Conservation (phyloP, 2,329 filamentous ascomycete genomes). For the Ophiosphaerella herpotricha region DNA sequence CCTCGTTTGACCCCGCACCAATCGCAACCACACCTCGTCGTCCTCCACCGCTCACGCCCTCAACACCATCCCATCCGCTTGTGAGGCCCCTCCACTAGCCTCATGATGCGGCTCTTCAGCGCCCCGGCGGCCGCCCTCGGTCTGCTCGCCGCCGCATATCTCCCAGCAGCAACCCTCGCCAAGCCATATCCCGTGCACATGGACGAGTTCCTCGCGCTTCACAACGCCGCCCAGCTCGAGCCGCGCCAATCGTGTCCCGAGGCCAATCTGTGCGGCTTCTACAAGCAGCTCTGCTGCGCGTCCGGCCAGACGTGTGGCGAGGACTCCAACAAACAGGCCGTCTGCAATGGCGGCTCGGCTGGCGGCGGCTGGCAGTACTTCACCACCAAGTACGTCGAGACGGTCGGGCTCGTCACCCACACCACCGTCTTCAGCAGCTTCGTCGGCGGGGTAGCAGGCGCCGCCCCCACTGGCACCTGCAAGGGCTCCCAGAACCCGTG, state of each 20-base stretch:
- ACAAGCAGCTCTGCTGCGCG: conserved; percentile 43
- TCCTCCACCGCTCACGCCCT: conserved; percentile 18
- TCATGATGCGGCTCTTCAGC: conserved; percentile 48
- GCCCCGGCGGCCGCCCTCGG: conserved; percentile 71
- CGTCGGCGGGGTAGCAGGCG: conserved; percentile 21
- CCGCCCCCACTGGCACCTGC: conserved; percentile 47
- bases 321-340: conserved; percentile 42
- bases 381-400: conserved; percentile 63
- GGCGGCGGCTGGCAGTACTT: conserved; percentile 56
- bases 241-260: conserved; percentile 15
- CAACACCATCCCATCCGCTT: conserved; percentile 2
- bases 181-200: conserved; percentile 39
- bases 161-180: conserved; percentile 57
- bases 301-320: conserved; percentile 35
- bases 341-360: conserved; percentile 29
- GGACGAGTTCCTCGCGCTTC: conserved; percentile 30
- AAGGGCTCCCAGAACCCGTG: conserved; percentile 63
- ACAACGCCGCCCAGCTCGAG: conserved; percentile 37
- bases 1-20: conserved; percentile 20
- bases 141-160: conserved; percentile 50
- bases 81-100: conserved; percentile 9
- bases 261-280: conserved; percentile 39
- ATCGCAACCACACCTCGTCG: conserved; percentile 16
- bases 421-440: conserved; percentile 59
- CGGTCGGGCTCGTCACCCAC: conserved; percentile 55